A percentile compares a stretch with the other conserved stretches of the same genome.
These are phyloP conservation scores for Boletellus ananas DNA, from an alignment of 768 basidiomycete species.

Conservation along the genomic window DNA sequence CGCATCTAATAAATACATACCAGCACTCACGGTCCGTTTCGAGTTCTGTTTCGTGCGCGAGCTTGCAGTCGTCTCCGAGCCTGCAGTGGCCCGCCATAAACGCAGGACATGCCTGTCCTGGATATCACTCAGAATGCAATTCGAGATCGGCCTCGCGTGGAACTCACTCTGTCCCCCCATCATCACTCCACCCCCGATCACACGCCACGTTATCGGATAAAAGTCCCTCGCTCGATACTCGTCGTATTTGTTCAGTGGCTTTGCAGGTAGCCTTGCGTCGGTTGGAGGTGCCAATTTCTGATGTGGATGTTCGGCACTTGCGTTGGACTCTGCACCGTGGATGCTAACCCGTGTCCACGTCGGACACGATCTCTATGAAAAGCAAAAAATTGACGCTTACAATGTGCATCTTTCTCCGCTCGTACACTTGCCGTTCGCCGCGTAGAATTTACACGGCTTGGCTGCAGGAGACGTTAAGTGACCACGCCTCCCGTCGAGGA, in stretches of 20 bases:
- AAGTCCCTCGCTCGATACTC: slow-evolving; percentile 44
- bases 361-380: neutral
- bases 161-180: slow-evolving; percentile 44
- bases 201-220: slow-evolving; percentile 70
- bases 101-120: slow-evolving; percentile 26
- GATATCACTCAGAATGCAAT: neutral
- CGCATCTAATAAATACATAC: neutral
- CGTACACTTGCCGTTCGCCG: slow-evolving; percentile 43
- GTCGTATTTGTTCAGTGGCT: slow-evolving; percentile 30
- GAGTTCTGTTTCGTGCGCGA: slow-evolving; percentile 29
- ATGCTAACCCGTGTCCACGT: slow-evolving; percentile 34
- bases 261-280: slow-evolving; percentile 20
- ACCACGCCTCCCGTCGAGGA: neutral
- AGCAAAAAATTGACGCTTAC: slow-evolving; percentile 34
- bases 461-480: slow-evolving; percentile 32
- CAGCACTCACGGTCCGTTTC: slow-evolving; percentile 20
- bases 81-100: slow-evolving; percentile 24
- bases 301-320: neutral
- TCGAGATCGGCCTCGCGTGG: neutral
- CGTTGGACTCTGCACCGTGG: slow-evolving; percentile 33
- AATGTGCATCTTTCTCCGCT: slow-evolving; percentile 57
- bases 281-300: slow-evolving; percentile 5
- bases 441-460: slow-evolving; percentile 58
- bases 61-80: slow-evolving; percentile 25
- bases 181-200: slow-evolving; percentile 75